phyloP scores from a whole-genome alignment of 805 yeast species.

The Myxozyma nipponensis region DNA sequence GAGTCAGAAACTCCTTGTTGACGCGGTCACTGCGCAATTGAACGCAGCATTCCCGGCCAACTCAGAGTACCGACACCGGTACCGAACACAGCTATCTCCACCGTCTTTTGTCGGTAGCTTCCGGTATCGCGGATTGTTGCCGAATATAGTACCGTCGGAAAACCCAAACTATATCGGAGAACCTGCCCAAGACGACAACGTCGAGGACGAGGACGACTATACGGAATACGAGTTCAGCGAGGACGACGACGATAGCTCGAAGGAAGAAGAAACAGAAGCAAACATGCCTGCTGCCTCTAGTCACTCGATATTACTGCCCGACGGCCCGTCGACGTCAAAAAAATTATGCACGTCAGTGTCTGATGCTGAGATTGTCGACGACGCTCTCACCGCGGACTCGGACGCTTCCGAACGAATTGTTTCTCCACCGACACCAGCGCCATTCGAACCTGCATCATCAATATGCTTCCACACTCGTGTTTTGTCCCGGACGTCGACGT shows the following conservation, averaged over 20 bases:
- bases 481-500: slow-evolving; percentile 30
- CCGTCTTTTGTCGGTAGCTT: too few species aligned
- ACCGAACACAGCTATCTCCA: too few species aligned
- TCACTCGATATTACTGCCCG: background rate
- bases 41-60: too few species aligned
- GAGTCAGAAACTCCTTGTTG: too few species aligned
- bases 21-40: too few species aligned
- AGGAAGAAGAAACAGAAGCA: background rate
- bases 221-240: too few species aligned
- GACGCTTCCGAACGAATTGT: background rate
- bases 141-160: too few species aligned
- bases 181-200: too few species aligned
- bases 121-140: too few species aligned
- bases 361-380: background rate
- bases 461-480: slow-evolving; percentile 11
- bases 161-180: too few species aligned
- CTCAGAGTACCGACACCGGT: too few species aligned
- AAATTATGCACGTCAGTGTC: background rate
- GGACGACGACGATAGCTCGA: background rate
- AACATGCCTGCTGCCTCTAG: background rate
- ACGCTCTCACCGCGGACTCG: background rate
- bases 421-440: slow-evolving; percentile 19
- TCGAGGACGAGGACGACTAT: too few species aligned
- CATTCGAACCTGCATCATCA: slow-evolving; percentile 15
- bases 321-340: background rate